These are phyloP conservation scores for Russula abietina DNA, from an alignment of 768 basidiomycete species.

Conservation along the genomic window DNA sequence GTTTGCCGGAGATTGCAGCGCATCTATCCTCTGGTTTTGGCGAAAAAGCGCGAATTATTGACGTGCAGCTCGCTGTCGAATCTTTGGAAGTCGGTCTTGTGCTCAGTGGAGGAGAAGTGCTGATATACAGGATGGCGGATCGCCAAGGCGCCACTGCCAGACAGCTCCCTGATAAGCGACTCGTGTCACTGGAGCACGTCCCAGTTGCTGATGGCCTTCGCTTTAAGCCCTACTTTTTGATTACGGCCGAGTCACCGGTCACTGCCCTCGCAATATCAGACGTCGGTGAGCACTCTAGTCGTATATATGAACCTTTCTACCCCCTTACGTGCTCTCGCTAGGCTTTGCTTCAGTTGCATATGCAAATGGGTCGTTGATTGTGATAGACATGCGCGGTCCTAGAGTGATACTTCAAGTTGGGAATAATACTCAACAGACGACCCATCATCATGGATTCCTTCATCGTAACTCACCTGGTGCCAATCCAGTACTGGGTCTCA, in stretches of 20 bases:
- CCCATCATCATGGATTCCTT: slow-evolving; percentile 34
- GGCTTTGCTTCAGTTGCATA: slow-evolving; percentile 78
- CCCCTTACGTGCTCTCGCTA: slow-evolving; percentile 28
- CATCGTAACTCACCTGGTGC: slow-evolving; percentile 34
- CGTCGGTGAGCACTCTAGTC: slow-evolving; percentile 47
- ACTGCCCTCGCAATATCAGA: slow-evolving; percentile 61
- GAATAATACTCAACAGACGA: slow-evolving; percentile 38
- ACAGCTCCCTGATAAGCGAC: slow-evolving; percentile 39
- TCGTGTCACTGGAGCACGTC: slow-evolving; percentile 50
- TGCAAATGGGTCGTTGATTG: slow-evolving; percentile 47
- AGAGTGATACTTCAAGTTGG: slow-evolving; percentile 51
- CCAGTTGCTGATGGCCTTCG: slow-evolving; percentile 36
- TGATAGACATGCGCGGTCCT: slow-evolving; percentile 74
- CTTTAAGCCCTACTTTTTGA: slow-evolving; percentile 57
- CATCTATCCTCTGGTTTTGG: slow-evolving; percentile 26
- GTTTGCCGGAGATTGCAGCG: slow-evolving; percentile 28
- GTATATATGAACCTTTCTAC: not conserved
- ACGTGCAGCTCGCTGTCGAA: slow-evolving; percentile 47
- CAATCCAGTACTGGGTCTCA: slow-evolving; percentile 47
- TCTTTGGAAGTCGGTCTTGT: slow-evolving; percentile 53
- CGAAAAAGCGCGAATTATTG: slow-evolving; percentile 36
- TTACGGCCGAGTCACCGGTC: slow-evolving; percentile 45
- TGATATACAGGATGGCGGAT: slow-evolving; percentile 42
- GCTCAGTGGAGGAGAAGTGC: slow-evolving; percentile 49
- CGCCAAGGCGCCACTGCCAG: slow-evolving; percentile 23